Evolutionary conservation across 805 yeast genomes (phyloP).

Genomic region (Candida mattraensis): DNA sequence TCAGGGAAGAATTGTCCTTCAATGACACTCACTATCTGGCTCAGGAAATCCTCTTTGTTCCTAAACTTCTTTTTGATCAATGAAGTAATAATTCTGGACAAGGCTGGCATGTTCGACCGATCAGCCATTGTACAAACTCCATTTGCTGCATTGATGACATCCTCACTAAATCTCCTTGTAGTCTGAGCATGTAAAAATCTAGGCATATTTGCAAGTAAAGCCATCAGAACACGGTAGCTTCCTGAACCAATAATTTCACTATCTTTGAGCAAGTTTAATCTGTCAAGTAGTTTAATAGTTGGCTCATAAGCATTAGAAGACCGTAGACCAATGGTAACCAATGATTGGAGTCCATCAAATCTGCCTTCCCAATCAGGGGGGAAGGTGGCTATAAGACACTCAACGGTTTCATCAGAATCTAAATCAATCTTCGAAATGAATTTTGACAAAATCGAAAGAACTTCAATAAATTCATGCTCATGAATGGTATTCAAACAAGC

Average conservation of each 20-base stretch:
- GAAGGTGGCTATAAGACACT: constrained; percentile 78
- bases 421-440: constrained; percentile 84
- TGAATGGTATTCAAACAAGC: constrained; percentile 89
- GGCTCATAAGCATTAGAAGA: constrained; percentile 80
- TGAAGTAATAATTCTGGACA: constrained; percentile 74
- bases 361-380: constrained; percentile 96
- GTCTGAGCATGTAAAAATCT: constrained; percentile 82
- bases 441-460: constrained; percentile 75
- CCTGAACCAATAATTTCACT: constrained; percentile 78
- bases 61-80: constrained; percentile 78
- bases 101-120: constrained; percentile 45
- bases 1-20: constrained; percentile 67
- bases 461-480: constrained; percentile 91
- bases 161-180: constrained; percentile 47
- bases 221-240: constrained; percentile 64
- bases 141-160: constrained; percentile 52
- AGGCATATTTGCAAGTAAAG: constrained; percentile 78
- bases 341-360: constrained; percentile 82
- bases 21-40: constrained; percentile 76
- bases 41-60: constrained; percentile 84
- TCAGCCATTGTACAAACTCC: constrained; percentile 64
- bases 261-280: constrained; percentile 62
- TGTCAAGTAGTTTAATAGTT: constrained; percentile 70
- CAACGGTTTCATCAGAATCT: constrained; percentile 81
- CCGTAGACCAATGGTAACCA: constrained; percentile 78